These are phyloP conservation scores for Trichophyton benhamiae DNA, from an alignment of 2,329 filamentous ascomycete genomes.

Conservation along the genomic window DNA sequence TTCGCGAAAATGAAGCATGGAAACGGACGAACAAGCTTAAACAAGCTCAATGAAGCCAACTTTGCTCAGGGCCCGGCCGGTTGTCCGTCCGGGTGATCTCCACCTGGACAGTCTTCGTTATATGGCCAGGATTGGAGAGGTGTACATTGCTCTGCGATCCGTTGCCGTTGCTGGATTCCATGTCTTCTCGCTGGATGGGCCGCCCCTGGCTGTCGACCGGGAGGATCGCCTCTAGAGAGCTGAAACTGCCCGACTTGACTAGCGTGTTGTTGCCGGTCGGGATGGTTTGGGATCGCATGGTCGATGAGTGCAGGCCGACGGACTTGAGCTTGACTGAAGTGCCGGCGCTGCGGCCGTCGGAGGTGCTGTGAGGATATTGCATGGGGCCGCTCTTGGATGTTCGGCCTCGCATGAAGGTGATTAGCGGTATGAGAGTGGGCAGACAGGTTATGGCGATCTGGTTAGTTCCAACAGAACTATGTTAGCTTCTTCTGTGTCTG, in stretches of 20 bases:
- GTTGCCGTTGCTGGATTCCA: neutral
- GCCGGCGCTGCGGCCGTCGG: neutral
- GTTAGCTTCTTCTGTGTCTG: neutral
- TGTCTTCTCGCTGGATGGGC: neutral
- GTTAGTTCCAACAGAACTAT: neutral
- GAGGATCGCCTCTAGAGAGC: conserved; percentile 2
- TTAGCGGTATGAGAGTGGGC: conserved; percentile 1
- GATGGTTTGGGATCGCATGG: neutral
- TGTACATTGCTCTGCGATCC: neutral
- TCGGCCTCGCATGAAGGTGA: neutral
- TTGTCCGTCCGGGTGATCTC: neutral
- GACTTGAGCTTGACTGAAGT: neutral
- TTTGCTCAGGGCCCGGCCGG: neutral
- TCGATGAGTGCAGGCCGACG: neutral
- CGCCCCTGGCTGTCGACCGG: neutral
- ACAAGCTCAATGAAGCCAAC: neutral
- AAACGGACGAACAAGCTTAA: neutral
- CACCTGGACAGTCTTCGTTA: conserved; percentile 2
- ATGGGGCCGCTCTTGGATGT: neutral
- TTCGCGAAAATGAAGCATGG: neutral
- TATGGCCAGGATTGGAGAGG: neutral
- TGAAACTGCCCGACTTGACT: neutral
- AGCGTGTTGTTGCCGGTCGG: neutral
- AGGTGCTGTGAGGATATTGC: neutral
- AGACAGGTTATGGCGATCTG: conserved; percentile 4